These are phyloP conservation scores for Metschnikowia amazonensis DNA, from an alignment of 805 yeast species.

Conservation along the genomic window DNA sequence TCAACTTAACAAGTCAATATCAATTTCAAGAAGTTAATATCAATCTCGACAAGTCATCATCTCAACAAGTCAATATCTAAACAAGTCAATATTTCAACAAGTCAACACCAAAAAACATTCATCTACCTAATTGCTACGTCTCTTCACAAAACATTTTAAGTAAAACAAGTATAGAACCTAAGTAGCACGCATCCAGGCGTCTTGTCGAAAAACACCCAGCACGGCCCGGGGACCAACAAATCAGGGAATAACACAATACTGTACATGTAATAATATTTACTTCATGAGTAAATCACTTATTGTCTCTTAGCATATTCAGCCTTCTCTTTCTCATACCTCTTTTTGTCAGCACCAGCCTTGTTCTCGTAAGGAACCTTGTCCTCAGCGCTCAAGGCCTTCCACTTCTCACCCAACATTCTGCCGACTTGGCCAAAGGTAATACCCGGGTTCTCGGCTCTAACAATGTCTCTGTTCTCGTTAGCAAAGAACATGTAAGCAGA, in stretches of 20 bases:
- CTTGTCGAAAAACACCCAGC: constrained; percentile 5
- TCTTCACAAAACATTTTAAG: neutral
- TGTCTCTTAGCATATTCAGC: constrained; percentile 64
- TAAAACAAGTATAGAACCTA: constrained; percentile 6
- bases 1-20: too few species aligned
- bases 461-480: constrained; percentile 93
- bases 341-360: constrained; percentile 93
- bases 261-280: constrained; percentile 10
- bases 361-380: constrained; percentile 88
- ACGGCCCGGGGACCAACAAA: constrained; percentile 1
- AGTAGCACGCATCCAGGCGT: neutral
- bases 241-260: constrained; percentile 13
- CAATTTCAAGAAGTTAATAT: too few species aligned
- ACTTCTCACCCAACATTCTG: constrained; percentile 88
- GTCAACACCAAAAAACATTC: too few species aligned
- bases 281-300: constrained; percentile 11
- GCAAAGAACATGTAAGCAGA: constrained; percentile 99
- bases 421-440: constrained; percentile 93
- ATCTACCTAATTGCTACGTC: too few species aligned
- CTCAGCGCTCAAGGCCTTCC: constrained; percentile 85
- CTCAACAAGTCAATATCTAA: too few species aligned
- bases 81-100: too few species aligned
- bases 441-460: constrained; percentile 95
- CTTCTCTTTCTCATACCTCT: constrained; percentile 95
- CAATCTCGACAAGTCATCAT: too few species aligned